These are phyloP conservation scores for Tremellales sp. DNA, from an alignment of 1,284 basidiomycete species.

Conservation along the genomic window DNA sequence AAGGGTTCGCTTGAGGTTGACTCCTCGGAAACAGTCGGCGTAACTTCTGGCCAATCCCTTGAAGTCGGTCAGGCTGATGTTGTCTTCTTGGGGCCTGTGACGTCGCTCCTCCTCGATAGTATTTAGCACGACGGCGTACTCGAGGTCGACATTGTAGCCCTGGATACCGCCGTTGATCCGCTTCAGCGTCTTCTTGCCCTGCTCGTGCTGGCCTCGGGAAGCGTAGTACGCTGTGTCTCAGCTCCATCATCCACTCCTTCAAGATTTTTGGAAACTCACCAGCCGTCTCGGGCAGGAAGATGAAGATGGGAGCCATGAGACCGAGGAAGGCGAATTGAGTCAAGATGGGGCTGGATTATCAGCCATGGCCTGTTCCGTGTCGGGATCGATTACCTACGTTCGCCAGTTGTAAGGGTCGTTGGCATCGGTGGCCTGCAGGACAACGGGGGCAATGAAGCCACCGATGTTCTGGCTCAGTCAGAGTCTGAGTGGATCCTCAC, in stretches of 20 bases:
- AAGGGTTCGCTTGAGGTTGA: constrained; percentile 12
- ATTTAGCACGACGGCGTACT: constrained; percentile 18
- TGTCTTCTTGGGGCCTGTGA: constrained; percentile 2
- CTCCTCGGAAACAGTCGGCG: constrained; percentile 10
- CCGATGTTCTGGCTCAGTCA: constrained; percentile 12
- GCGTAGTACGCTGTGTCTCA: constrained; percentile 14
- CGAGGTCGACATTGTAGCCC: constrained; percentile 19
- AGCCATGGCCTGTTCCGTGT: not conserved
- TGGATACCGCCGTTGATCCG: constrained; percentile 14
- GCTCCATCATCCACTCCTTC: not conserved
- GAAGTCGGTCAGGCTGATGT: constrained; percentile 4
- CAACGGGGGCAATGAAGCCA: constrained; percentile 13
- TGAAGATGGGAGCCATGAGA: constrained; percentile 22
- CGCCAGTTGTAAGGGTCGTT: not conserved
- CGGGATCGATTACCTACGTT: constrained; percentile 3
- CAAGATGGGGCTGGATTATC: constrained; percentile 4
- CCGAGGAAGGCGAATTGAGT: constrained; percentile 18
- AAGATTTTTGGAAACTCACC: too few species aligned
- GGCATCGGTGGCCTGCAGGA: not conserved
- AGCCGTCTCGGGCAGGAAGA: constrained; percentile 25
- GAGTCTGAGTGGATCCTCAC: constrained; percentile 6
- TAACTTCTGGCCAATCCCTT: constrained; percentile 11
- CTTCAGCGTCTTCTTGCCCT: constrained; percentile 11
- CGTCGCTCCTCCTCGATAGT: constrained; percentile 16
- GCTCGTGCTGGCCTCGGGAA: constrained; percentile 14